Conservation (phyloP, 306 rosid genomes). For the Dryas drummondii region DNA sequence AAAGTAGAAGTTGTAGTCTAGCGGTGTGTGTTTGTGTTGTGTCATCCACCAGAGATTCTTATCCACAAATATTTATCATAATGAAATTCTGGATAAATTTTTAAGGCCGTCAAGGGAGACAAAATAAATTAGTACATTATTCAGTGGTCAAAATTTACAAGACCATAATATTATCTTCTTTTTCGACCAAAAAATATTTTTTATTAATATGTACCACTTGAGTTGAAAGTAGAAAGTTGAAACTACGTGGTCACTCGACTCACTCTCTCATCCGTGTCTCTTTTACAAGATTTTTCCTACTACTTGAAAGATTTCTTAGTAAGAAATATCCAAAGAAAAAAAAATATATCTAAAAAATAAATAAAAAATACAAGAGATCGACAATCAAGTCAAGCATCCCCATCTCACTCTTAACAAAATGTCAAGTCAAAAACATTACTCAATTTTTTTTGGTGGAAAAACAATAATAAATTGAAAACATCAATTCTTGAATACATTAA, state of each 20-base stretch:
- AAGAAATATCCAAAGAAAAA: background rate
- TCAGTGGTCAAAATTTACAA: constrained; percentile 11
- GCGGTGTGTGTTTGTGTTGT: constrained; percentile 49
- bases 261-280: background rate
- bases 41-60: constrained; percentile 62
- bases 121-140: constrained; percentile 8
- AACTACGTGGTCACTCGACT: constrained; percentile 11
- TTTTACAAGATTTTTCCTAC: background rate
- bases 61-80: constrained; percentile 72
- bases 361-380: background rate
- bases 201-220: background rate
- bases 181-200: background rate
- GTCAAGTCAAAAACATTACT: background rate
- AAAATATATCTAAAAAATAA: background rate
- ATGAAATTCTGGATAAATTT: constrained; percentile 42
- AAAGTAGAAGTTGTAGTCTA: background rate
- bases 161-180: background rate
- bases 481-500: too few relatives aligned
- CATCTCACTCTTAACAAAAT: background rate
- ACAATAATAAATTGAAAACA: too few relatives aligned
- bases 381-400: background rate
- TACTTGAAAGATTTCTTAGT: background rate
- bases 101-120: constrained; percentile 41
- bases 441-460: too few relatives aligned
- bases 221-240: background rate